A percentile compares a stretch with the other conserved stretches of the same genome.
These are phyloP conservation scores for Hypoxylon cercidicola DNA, from an alignment of 495 filamentous ascomycete genomes.

Conservation along the genomic window DNA sequence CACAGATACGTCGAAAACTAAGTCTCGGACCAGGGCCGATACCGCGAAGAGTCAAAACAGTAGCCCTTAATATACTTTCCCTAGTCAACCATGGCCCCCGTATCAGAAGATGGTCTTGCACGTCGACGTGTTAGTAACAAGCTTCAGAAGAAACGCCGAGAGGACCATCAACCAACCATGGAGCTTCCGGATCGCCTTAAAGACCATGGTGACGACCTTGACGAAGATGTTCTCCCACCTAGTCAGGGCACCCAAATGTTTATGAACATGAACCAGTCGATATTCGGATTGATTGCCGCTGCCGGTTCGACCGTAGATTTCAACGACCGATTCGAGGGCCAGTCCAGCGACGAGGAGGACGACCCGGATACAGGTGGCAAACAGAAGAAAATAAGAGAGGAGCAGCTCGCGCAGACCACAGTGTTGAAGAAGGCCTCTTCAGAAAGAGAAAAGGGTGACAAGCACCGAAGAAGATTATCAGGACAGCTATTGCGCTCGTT, in stretches of 20 bases:
- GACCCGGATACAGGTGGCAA: constrained; percentile 53
- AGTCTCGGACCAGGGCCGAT: constrained; percentile 1
- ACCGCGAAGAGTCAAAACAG: neutral
- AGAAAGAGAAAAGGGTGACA: constrained; percentile 43
- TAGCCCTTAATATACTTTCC: constrained; percentile 10
- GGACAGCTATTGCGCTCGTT: constrained; percentile 70
- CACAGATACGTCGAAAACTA: constrained; percentile 4
- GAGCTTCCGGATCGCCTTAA: constrained; percentile 81
- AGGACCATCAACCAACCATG: constrained; percentile 69
- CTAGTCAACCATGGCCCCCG: constrained; percentile 35
- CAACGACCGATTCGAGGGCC: constrained; percentile 80
- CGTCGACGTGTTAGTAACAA: constrained; percentile 57
- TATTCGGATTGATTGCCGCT: constrained; percentile 94
- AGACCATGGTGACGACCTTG: constrained; percentile 71
- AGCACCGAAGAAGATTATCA: constrained; percentile 67
- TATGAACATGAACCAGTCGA: constrained; percentile 89
- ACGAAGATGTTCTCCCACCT: constrained; percentile 77
- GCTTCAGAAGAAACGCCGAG: constrained; percentile 68
- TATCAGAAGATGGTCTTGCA: constrained; percentile 28
- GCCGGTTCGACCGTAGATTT: constrained; percentile 84
- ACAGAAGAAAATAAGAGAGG: constrained; percentile 27
- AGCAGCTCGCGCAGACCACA: constrained; percentile 51
- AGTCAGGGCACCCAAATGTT: constrained; percentile 58
- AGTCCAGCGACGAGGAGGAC: constrained; percentile 81
- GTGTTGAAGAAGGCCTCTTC: constrained; percentile 43